These are phyloP conservation scores for Mortierella sp. DNA, from an alignment of 371 early-diverging fungal species.

Conservation along the genomic window DNA sequence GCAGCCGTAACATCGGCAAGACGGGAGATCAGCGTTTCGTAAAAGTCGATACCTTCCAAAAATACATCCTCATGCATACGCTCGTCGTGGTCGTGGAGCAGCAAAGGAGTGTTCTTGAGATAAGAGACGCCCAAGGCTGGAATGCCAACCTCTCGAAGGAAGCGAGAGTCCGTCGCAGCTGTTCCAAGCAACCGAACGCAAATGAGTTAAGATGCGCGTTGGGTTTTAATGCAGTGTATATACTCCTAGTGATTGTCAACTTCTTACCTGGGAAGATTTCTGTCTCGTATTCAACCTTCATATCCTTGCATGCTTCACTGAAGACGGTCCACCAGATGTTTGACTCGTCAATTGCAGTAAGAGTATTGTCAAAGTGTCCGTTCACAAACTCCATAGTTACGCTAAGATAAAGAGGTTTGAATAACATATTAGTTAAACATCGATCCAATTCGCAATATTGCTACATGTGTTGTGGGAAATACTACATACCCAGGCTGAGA, in stretches of 20 bases:
- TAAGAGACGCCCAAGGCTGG: constrained; percentile 82
- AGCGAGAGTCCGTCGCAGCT: constrained; percentile 83
- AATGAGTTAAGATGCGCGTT: too few species aligned
- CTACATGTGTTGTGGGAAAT: neutral
- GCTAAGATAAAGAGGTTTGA: constrained; percentile 22
- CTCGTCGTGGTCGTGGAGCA: constrained; percentile 88
- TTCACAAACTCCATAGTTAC: constrained; percentile 69
- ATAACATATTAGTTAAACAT: neutral
- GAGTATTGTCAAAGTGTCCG: constrained; percentile 61
- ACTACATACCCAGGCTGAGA: constrained; percentile 60
- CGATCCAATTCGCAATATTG: neutral
- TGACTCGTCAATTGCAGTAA: constrained; percentile 61
- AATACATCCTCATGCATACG: constrained; percentile 76
- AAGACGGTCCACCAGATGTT: constrained; percentile 77
- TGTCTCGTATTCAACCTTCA: constrained; percentile 62
- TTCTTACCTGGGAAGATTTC: constrained; percentile 76
- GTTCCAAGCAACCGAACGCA: neutral
- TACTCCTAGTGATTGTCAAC: neutral
- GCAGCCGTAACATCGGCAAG: constrained; percentile 40
- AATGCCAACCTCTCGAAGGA: constrained; percentile 75
- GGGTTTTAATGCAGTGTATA: neutral
- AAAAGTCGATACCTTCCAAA: constrained; percentile 78
- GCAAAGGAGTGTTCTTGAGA: constrained; percentile 76
- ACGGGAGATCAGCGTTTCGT: constrained; percentile 63
- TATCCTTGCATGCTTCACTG: constrained; percentile 59